Base-by-base conservation (phyloP, 2,329 filamentous ascomycete genomes). In the Diplodia scrobiculata region DNA sequence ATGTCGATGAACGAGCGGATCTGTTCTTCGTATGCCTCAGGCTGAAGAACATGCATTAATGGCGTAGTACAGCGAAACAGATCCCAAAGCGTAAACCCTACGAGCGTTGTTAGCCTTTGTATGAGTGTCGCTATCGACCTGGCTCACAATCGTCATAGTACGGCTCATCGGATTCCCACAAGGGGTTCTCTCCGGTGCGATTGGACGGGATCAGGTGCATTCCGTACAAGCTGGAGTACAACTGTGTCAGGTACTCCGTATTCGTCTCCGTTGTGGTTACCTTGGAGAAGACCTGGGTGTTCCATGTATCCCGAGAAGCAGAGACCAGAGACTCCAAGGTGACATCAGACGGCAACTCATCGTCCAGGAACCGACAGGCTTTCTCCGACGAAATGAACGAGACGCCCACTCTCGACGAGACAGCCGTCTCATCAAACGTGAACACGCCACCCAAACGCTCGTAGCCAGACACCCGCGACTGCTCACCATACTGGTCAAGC, bases 141-240 rank as follows among this genome's bases (percentile, higher is more conserved):
- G 34, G 17, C 58, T 11, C 3, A 62, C 63, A 65, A 67, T 91
- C 89, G 67, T 89, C 86, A 71, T 89, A 91, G 71, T 89, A 90
- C 1, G 89, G 88, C 73, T 91, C 89, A 0, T 73, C 70, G 1
- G 86, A 87, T 1, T 78, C 73, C 88, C 89, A 91, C 0, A 82
- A 75, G 0, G 88, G 88, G 67, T 91, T 91, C 72, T 91, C 89
- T 0, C 87, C 88, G 0, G 88, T 90, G 68, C 87, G 85, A 72
- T 91, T 89, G 0, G 87, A 88, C 0, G 89, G 88, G 41, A 90
- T 83, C 11, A 91, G 75, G 67, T 87, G 84, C 84, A 89, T 89
- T 70, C 89, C 88, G 71, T 91, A 91, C 38, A 91, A 73, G 0
- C 86, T 87, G 0, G 85, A 85, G 76, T 91, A 91, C 2, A 91